Percentiles rank a stretch among this genome's conserved stretches.
phyloP scores from a whole-genome alignment of 352 stramenopile species.

The Phytophthora fragariaefolia region DNA sequence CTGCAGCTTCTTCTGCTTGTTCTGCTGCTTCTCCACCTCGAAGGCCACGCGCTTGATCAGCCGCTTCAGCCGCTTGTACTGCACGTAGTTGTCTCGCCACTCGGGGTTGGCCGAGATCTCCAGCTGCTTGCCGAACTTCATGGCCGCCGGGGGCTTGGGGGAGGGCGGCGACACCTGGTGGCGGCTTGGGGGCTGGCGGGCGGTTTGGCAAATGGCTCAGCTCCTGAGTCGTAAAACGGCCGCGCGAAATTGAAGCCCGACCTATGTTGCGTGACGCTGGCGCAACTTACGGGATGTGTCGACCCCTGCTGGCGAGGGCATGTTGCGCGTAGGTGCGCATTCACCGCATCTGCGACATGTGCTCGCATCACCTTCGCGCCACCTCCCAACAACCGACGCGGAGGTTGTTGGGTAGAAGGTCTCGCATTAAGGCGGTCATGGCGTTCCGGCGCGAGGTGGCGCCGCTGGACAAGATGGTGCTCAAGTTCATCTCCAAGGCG shows the following conservation, averaged over 20 bases:
- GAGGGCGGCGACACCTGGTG: too few relatives aligned
- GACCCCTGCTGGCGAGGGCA: too few relatives aligned
- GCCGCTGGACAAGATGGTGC: conserved; percentile 84
- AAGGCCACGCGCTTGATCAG: conserved; percentile 92
- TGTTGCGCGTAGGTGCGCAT: neutral
- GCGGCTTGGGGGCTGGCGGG: neutral
- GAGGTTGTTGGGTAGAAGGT: too few relatives aligned
- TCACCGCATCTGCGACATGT: conserved; percentile 13
- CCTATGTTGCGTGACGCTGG: too few relatives aligned
- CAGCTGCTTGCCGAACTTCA: conserved; percentile 95
- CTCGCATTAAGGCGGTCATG: conserved; percentile 54
- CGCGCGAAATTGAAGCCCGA: too few relatives aligned
- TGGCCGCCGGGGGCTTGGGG: too few relatives aligned
- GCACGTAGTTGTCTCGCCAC: conserved; percentile 91
- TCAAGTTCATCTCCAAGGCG: conserved; percentile 91
- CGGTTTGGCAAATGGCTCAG: conserved; percentile 24
- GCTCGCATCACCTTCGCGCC: conserved; percentile 4
- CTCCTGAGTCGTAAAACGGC: conserved; percentile 23
- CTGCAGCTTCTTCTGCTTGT: conserved; percentile 75
- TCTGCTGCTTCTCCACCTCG: conserved; percentile 83
- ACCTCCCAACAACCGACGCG: too few relatives aligned
- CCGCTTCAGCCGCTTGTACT: conserved; percentile 93
- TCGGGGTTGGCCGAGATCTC: conserved; percentile 90
- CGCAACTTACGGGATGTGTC: too few relatives aligned
- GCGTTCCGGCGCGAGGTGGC: conserved; percentile 88